Base-by-base conservation (phyloP, 2,329 filamentous ascomycete genomes). In the Talaromyces sp. region DNA sequence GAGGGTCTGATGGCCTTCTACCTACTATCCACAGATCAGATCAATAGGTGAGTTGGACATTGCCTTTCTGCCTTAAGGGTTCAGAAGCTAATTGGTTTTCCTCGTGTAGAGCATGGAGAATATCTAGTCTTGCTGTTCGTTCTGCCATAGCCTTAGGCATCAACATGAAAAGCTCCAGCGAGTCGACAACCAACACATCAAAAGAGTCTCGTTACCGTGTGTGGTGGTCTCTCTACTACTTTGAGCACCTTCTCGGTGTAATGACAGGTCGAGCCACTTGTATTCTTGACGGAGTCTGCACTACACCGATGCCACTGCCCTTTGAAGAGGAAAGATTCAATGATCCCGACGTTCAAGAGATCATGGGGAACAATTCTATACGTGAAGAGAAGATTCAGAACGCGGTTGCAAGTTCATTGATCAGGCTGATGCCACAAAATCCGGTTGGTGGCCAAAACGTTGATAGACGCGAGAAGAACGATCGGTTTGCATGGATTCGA, bases 261-360 rank as follows among this genome's bases (percentile, higher is more conserved):
- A 80, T 82, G 78, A 81, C 80, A n/a, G 80, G 80, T 45, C 75
- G 80, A 49, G 73, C 79, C 31, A 78, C 77, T 35, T 80, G 77
- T 62, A 78, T 82, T 19, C 69, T 75, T 27, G 77, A 81, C 66
- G 76, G 78, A 17, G 73, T 80, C 58, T 81, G 78, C 69, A 81
- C 77, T 17, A 75, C 78, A 3, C 78, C 80, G 37, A 71, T 82
- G 52, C 78, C 80, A 1, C 63, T 78, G 19, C 79, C 78, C 3
- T 75, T 79, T 54, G 75, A 78, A 58, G 79, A 80, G 69, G 76
- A 78, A 37, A 70, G 73, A 31, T 72, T 79, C 50, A 71, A 74
- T 10, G 75, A 76, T 19, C 72, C 73, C 1, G 68, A 69, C 13
- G 74, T 74, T 11, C 67, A 71, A n/a, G 71, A 75, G 56, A 56